These are phyloP conservation scores for Tephrocybe sp. DNA, from an alignment of 768 basidiomycete species.

Conservation along the genomic window DNA sequence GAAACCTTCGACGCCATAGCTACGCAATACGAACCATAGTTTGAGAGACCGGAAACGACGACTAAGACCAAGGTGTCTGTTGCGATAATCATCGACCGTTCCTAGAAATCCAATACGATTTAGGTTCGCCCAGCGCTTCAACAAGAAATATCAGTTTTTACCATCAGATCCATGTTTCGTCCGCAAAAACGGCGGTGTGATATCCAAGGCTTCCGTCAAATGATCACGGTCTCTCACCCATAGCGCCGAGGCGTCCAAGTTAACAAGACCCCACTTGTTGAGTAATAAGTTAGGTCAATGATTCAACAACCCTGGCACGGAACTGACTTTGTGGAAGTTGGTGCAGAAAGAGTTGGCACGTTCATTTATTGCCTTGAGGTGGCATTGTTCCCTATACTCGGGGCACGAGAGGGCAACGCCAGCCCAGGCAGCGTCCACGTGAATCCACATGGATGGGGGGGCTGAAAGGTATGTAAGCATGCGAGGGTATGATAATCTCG, in stretches of 20 bases:
- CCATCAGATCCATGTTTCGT: slow-evolving; percentile 78
- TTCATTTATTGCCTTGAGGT: slow-evolving; percentile 70
- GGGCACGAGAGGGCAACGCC: slow-evolving; percentile 81
- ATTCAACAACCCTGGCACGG: background rate
- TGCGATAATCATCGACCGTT: slow-evolving; percentile 82
- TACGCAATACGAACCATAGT: slow-evolving; percentile 88
- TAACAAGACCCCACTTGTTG: slow-evolving; percentile 83
- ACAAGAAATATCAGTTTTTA: too few relatives aligned
- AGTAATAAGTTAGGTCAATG: background rate
- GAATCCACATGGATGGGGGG: slow-evolving; percentile 56
- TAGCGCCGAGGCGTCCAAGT: slow-evolving; percentile 78
- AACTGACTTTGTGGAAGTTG: slow-evolving; percentile 83
- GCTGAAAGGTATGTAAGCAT: background rate
- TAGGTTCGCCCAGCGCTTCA: too few relatives aligned
- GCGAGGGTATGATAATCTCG: too few relatives aligned
- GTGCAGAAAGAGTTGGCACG: slow-evolving; percentile 80
- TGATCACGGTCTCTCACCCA: slow-evolving; percentile 79
- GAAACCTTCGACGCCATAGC: slow-evolving; percentile 80
- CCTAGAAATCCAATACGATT: slow-evolving; percentile 36
- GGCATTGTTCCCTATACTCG: slow-evolving; percentile 61
- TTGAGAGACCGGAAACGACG: slow-evolving; percentile 91
- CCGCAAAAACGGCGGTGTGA: slow-evolving; percentile 82
- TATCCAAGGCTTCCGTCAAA: slow-evolving; percentile 78
- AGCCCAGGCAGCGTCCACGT: slow-evolving; percentile 92
- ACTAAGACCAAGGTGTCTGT: slow-evolving; percentile 82